Base-by-base conservation (phyloP, 106 monocot species). In the Gastrodia elata region DNA sequence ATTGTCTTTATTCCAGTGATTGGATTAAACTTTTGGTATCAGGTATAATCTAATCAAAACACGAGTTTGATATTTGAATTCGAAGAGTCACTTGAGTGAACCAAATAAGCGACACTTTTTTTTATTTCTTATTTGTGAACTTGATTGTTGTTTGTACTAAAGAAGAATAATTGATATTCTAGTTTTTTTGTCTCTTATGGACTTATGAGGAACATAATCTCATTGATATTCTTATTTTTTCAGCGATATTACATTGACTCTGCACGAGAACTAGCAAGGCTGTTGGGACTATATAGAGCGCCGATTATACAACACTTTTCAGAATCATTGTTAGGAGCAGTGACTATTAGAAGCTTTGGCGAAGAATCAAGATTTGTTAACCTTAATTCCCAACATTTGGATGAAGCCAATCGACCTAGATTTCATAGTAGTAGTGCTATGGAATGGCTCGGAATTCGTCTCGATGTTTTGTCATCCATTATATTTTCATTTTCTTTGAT, bases 231-330 rank as follows among this genome's bases (percentile, higher is more conserved):
- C 75, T 57, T 52, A 42, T 55, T 30, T 74, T 32, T 26, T 48
- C 80, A 93, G 93, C 58, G 76, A 83, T 90, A 93, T 43, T 93
- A 93, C 70, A 85, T 90, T 44, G 74, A 75, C 7, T 80, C 93
- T 25, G 85, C 89, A 64, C 80, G 93, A 5, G 93, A 93, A 58
- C 46, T 93, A 38, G 75, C 89, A 38, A 77, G 93, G 68, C 48
- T 93, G 49, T 74, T 82, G 16, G 89, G 89, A 0, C 84, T 93
- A 33, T 85, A 83, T 76, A 83, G 81, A 80, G 87, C 93, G 72
- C 89, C 93, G 11, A 81, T 93, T 42, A 89, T 93, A 72, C 89
- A 93, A 56, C 84, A 93, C 58, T 93, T 93, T 77, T 80, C 93
- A 10, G 89, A 94, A 69, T 82, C 89, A 34, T 64, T 89, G 26